A percentile compares a stretch with the other conserved stretches of the same genome.
Conservation (phyloP, 768 basidiomycete genomes). For the Rickenella mellea region DNA sequence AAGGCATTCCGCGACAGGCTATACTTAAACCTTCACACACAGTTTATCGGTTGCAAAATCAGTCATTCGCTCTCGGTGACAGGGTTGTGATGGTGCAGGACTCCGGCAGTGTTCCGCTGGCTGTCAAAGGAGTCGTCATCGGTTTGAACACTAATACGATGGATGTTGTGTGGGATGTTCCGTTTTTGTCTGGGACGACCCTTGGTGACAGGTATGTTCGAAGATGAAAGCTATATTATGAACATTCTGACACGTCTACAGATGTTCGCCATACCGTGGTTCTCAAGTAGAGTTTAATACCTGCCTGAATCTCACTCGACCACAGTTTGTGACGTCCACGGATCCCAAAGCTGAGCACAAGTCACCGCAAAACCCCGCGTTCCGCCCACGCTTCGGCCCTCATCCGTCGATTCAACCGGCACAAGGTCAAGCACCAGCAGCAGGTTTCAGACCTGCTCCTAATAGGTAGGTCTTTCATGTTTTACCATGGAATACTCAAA, state of each 20-base stretch:
- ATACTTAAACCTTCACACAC: conserved; percentile 91
- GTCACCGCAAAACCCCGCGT: conserved; percentile 35
- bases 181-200: conserved; percentile 89
- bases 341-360: conserved; percentile 47
- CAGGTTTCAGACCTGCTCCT: conserved; percentile 58
- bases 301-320: conserved; percentile 80
- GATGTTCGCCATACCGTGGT: conserved; percentile 90
- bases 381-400: conserved; percentile 62
- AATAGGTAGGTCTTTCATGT: conserved; percentile 5
- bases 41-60: conserved; percentile 81
- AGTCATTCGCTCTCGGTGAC: conserved; percentile 82
- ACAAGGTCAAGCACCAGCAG: conserved; percentile 41
- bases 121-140: conserved; percentile 88
- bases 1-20: conserved; percentile 86
- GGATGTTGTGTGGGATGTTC: conserved; percentile 94
- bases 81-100: conserved; percentile 95
- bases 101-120: conserved; percentile 83
- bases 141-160: conserved; percentile 80
- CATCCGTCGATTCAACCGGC: conserved; percentile 48
- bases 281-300: conserved; percentile 80
- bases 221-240: conserved; percentile 3
- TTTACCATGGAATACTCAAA: conserved; percentile 6
- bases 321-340: conserved; percentile 76
- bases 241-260: conserved; percentile 15
- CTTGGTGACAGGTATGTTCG: conserved; percentile 63